Evolutionary conservation across 2,329 filamentous ascomycete genomes (phyloP), one percentile per base, ranked within the genome.

Genomic region (Phaeosphaeria sp.): DNA sequence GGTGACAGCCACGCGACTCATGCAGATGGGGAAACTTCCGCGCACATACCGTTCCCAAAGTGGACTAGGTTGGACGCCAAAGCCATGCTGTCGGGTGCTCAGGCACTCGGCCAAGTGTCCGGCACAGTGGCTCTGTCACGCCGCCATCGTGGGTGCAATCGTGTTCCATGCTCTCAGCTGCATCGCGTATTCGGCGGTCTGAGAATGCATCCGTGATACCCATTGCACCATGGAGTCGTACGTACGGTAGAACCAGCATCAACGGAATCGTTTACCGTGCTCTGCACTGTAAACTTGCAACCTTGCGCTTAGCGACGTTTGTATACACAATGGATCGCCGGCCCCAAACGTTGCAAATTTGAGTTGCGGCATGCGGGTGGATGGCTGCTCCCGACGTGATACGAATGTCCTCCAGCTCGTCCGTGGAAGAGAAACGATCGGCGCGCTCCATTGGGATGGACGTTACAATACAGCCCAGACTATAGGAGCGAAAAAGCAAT

Each of bases 71-170:
- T 30, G 52, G 55, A 64, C 67, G 72, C 72, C 69, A 61, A 60
- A 68, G 56, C 73, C 73, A 71, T 51, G 66, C 59, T 64, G 69
- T 63, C 71, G 73, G 73, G 65, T 53, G 55, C 7, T 62, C 42
- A 60, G 60, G 56, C 55, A 56, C 59, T 58, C 56, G 67, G 66
- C 69, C 68, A 70, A 69, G 68, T 69, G 64, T 72, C 70, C 72
- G 73, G 63, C 65, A 67, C 63, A 65, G 68, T 75, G 74, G 74
- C 67, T 71, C 67, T 70, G 65, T 67, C 66, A 71, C 63, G 69
- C 72, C 70, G 67, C 62, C 65, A 69, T 71, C 56, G 65, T 72
- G 71, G 71, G 62, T 66, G 64, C 55, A 60, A 62, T 62, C 56
- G 64, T 58, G 52, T 63, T 65, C 68, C 67, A 65, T 71, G 65